A percentile compares a stretch with the other conserved stretches of the same genome.
phyloP scores from a whole-genome alignment of 768 basidiomycete genomes.

The Hygrophoropsis aurantiaca region DNA sequence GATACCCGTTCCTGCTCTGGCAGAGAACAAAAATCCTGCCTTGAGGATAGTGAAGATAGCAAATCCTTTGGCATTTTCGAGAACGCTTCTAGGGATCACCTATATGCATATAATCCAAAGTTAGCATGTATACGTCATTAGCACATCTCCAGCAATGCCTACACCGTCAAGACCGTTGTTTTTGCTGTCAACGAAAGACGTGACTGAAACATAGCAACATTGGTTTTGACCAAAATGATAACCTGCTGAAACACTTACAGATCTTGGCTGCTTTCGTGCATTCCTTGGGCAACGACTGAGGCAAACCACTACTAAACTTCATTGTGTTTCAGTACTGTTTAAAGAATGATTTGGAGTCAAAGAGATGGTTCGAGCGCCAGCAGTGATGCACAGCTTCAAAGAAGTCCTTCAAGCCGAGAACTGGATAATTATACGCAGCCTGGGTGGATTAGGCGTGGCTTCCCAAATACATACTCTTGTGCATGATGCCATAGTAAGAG shows the following conservation, averaged over 20 bases:
- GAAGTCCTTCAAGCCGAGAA: neutral
- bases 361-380: neutral
- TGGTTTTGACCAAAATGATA: neutral
- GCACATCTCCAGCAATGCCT: slow-evolving; percentile 26
- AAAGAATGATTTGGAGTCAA: no score
- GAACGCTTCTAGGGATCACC: slow-evolving; percentile 56
- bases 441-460: neutral
- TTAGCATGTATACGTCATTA: slow-evolving; percentile 6
- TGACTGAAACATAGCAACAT: slow-evolving; percentile 46
- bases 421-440: slow-evolving; percentile 16
- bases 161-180: slow-evolving; percentile 87
- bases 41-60: slow-evolving; percentile 92
- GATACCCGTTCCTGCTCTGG: slow-evolving; percentile 80
- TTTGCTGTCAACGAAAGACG: slow-evolving; percentile 76
- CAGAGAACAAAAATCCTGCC: slow-evolving; percentile 64
- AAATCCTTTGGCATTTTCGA: slow-evolving; percentile 69
- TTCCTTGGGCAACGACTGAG: slow-evolving; percentile 70
- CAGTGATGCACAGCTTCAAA: slow-evolving; percentile 1
- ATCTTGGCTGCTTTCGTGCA: slow-evolving; percentile 87
- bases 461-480: neutral
- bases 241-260: slow-evolving; percentile 43
- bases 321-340: slow-evolving; percentile 22
- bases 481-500: neutral
- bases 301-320: slow-evolving; percentile 52
- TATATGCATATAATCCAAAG: slow-evolving; percentile 18